A percentile compares a stretch with the other conserved stretches of the same genome.
These are phyloP conservation scores for Sicyos baderoa DNA, from an alignment of 306 rosid species.

Conservation along the genomic window DNA sequence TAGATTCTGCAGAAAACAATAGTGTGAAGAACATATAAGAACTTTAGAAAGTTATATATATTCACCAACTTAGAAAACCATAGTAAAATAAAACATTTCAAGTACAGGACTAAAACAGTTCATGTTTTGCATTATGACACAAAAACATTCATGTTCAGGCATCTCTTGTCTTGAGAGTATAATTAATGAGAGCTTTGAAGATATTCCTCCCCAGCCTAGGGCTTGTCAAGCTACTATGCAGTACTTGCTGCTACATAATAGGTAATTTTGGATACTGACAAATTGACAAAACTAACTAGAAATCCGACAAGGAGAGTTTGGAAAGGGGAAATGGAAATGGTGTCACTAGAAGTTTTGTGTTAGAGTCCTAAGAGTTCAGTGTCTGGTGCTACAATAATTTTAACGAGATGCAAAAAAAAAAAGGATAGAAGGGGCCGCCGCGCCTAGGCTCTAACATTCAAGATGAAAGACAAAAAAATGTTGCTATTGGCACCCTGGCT, in stretches of 20 bases:
- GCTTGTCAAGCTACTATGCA: neutral
- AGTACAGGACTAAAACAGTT: neutral
- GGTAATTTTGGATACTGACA: neutral
- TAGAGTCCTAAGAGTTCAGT: too few species aligned
- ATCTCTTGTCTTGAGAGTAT: neutral
- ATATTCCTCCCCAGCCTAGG: neutral
- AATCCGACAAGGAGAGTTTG: neutral
- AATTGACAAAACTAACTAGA: neutral
- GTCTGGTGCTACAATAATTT: too few species aligned
- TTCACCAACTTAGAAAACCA: neutral
- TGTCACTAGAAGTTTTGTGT: neutral
- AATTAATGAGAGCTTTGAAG: neutral
- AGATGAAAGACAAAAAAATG: too few species aligned
- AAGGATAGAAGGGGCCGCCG: too few species aligned
- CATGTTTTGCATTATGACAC: neutral
- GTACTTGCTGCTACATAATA: neutral
- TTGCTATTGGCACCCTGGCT: too few species aligned
- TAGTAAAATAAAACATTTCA: constrained; percentile 1
- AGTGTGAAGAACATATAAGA: neutral
- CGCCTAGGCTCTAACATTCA: too few species aligned
- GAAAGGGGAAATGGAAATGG: neutral
- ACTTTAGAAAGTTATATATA: neutral
- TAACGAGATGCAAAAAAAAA: too few species aligned
- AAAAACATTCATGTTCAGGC: neutral
- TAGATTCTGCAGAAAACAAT: constrained; percentile 43